phyloP scores from a whole-genome alignment of 352 stramenopile species.

The Phytophthora ohioensis region DNA sequence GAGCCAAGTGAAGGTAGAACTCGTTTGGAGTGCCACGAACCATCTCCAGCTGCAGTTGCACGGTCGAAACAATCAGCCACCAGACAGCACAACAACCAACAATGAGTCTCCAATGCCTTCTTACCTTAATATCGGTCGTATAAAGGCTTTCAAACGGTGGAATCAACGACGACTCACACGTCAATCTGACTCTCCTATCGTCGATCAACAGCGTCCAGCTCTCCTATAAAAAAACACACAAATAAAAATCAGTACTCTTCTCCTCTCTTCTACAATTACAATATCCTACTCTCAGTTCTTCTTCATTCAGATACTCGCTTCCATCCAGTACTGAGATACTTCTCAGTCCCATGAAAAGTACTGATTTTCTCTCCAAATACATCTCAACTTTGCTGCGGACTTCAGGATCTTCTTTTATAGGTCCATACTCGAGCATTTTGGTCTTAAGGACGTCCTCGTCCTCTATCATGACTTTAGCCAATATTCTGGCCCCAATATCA shows the following conservation, averaged over 20 bases:
- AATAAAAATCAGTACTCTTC: conserved; percentile 8
- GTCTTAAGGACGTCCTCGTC: conserved; percentile 76
- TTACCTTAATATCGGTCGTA: conserved; percentile 71
- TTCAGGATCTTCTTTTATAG: conserved; percentile 86
- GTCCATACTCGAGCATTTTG: conserved; percentile 86
- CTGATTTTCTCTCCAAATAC: conserved; percentile 80
- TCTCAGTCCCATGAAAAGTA: conserved; percentile 79
- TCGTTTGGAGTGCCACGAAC: conserved; percentile 63
- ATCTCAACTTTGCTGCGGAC: conserved; percentile 88
- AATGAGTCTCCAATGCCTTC: conserved; percentile 12
- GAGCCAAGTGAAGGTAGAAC: conserved; percentile 67
- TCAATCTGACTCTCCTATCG: conserved; percentile 75
- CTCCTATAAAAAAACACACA: conserved; percentile 51
- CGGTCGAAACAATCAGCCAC: not conserved
- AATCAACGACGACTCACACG: conserved; percentile 84
- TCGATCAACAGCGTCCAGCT: conserved; percentile 87
- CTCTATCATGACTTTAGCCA: conserved; percentile 81
- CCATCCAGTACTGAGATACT: conserved; percentile 68
- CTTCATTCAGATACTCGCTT: conserved; percentile 64
- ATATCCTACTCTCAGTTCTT: conserved; percentile 64
- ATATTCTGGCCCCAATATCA: conserved; percentile 79
- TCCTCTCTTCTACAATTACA: not conserved
- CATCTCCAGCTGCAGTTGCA: conserved; percentile 60
- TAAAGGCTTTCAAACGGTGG: conserved; percentile 85
- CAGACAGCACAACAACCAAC: conserved; percentile 11